A percentile compares a stretch with the other conserved stretches of the same genome.
phyloP scores from a whole-genome alignment of 306 rosid genomes.

The Macrotyloma uniflorum region DNA sequence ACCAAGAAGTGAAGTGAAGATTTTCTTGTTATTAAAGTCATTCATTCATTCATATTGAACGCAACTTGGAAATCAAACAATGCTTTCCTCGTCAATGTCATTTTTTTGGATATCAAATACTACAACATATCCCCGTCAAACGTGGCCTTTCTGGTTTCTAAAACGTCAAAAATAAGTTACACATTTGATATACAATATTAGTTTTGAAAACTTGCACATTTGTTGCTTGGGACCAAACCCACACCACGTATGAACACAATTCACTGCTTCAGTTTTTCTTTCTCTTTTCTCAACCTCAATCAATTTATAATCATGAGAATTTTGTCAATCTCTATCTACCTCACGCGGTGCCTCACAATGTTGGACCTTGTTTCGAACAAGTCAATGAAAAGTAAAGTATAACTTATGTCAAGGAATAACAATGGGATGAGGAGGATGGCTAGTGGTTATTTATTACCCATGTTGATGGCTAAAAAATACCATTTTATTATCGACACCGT shows the following conservation, averaged over 20 bases:
- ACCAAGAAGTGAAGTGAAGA: background rate
- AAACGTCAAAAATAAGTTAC: background rate
- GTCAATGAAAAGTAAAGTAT: background rate
- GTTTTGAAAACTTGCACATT: background rate
- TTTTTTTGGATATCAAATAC: background rate
- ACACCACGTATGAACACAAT: background rate
- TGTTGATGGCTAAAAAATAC: no score
- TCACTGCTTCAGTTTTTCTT: background rate
- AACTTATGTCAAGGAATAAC: no score
- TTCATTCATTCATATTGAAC: background rate
- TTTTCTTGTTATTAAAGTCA: background rate
- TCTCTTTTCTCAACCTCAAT: background rate
- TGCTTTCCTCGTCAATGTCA: background rate
- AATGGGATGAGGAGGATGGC: no score
- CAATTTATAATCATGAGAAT: background rate
- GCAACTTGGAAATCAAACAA: slow-evolving; percentile 1
- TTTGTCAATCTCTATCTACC: background rate
- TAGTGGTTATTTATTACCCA: no score
- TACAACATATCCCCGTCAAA: background rate
- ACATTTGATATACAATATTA: background rate
- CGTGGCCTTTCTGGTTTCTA: background rate
- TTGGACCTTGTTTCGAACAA: background rate
- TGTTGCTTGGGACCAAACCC: background rate
- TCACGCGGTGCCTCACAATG: background rate
- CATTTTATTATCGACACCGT: no score